Evolutionary conservation across 2,329 filamentous ascomycete genomes (phyloP).

Genomic region (Exophiala calicioides): DNA sequence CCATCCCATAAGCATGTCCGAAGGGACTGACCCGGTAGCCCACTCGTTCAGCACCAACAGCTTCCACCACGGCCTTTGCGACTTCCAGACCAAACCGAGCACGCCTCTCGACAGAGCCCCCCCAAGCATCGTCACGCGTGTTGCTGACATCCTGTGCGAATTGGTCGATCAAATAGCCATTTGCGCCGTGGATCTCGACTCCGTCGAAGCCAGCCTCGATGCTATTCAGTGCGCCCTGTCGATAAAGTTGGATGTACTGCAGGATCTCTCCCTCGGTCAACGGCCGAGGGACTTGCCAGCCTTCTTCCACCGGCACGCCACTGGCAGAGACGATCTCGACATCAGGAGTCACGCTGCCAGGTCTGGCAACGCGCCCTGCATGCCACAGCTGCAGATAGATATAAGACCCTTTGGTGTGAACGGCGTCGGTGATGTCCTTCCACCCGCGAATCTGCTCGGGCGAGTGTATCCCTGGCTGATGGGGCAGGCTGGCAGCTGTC

Average conservation of each 20-base stretch:
- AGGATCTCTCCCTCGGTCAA: slow-evolving; percentile 47
- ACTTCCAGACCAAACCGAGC: slow-evolving; percentile 56
- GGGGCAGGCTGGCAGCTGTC: background rate
- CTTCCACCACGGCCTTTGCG: slow-evolving; percentile 39
- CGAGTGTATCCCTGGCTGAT: slow-evolving; percentile 16
- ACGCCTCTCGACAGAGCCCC: slow-evolving; percentile 53
- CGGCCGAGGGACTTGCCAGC: slow-evolving; percentile 48
- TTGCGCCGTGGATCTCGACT: slow-evolving; percentile 47
- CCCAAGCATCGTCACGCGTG: slow-evolving; percentile 52
- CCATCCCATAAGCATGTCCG: slow-evolving; percentile 54
- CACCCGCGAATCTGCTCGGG: slow-evolving; percentile 51
- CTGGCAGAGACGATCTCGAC: slow-evolving; percentile 1
- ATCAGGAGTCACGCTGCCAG: slow-evolving; percentile 25
- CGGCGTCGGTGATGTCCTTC: slow-evolving; percentile 53
- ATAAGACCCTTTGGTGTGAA: slow-evolving; percentile 52
- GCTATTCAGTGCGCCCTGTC: slow-evolving; percentile 51
- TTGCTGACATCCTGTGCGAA: slow-evolving; percentile 55
- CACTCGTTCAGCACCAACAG: slow-evolving; percentile 40
- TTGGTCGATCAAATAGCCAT: slow-evolving; percentile 55
- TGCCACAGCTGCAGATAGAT: slow-evolving; percentile 47
- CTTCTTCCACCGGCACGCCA: background rate
- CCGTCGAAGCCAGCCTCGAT: slow-evolving; percentile 42
- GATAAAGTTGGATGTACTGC: slow-evolving; percentile 44
- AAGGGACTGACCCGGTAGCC: slow-evolving; percentile 51
- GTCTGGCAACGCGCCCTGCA: slow-evolving; percentile 50